phyloP scores from a whole-genome alignment of 2,329 filamentous ascomycete species.

The Aureobasidium melanogenum region DNA sequence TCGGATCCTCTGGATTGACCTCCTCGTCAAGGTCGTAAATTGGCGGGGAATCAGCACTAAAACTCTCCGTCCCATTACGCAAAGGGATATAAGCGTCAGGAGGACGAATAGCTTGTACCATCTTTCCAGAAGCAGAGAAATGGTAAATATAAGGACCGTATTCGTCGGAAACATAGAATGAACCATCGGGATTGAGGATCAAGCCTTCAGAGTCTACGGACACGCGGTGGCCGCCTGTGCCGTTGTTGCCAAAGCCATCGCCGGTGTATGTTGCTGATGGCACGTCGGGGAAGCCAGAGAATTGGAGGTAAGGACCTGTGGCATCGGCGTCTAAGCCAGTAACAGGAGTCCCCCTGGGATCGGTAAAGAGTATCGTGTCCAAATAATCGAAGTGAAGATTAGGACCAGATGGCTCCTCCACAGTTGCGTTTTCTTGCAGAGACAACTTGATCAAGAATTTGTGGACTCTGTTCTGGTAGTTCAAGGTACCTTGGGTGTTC shows the following conservation, averaged over 20 bases:
- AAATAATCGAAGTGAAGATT: constrained; percentile 56
- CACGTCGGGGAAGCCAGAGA: constrained; percentile 51
- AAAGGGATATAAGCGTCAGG: constrained; percentile 56
- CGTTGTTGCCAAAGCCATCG: constrained; percentile 57
- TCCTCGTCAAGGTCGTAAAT: constrained; percentile 44
- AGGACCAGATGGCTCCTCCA: constrained; percentile 44
- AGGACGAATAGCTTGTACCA: constrained; percentile 56
- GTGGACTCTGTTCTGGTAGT: constrained; percentile 60
- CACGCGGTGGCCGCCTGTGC: constrained; percentile 51
- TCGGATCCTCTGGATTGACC: constrained; percentile 48
- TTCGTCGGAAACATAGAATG: constrained; percentile 63
- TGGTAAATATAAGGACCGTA: constrained; percentile 64
- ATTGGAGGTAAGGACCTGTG: constrained; percentile 42
- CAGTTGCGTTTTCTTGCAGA: constrained; percentile 42
- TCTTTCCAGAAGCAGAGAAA: constrained; percentile 49
- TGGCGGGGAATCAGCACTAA: constrained; percentile 56
- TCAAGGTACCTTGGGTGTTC: constrained; percentile 64
- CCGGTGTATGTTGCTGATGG: constrained; percentile 56
- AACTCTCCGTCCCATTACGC: constrained; percentile 52
- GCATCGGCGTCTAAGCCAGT: constrained; percentile 57
- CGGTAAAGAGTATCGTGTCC: constrained; percentile 56
- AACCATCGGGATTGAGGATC: constrained; percentile 49
- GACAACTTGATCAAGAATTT: constrained; percentile 55
- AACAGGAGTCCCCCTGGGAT: constrained; percentile 51
- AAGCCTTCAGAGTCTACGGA: constrained; percentile 60